Evolutionary conservation across 352 stramenopile genomes (phyloP), one percentile per base, ranked within the genome.

Genomic region (Sclerospora graminicola): DNA sequence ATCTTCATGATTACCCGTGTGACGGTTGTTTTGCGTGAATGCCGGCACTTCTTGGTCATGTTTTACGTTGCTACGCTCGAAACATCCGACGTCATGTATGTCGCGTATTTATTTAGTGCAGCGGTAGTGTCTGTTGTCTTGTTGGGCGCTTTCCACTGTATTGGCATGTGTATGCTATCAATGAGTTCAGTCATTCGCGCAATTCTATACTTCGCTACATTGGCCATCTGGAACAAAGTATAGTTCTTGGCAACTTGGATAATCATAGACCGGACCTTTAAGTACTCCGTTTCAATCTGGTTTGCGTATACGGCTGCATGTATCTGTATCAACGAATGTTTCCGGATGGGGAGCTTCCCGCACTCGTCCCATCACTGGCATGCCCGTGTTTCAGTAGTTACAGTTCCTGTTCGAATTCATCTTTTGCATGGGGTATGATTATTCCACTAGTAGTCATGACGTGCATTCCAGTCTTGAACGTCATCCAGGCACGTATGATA

Each of bases 401-500:
- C 59, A 70, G 33, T 88, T 88, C 60, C 54, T 88, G 6, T 88
- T 84, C 36, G 76, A 88, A 53, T 85, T 88, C 44, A 49, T 82
- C 13, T 84, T 85, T 34, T 79, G 69, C 49, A 58, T 53, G n/a
- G 16, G 55, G 50, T 20, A 63, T 85, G 66, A 64, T 85, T 31
- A 63, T 88, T 23, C 72, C 73, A 14, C 58, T 88, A 4, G 37
- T 88, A 4, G 37, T 88, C 1, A 61, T 88, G 60, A 84, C 72
- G 30, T 66, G 66, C 45, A 73, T 84, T 37, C 76, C 76, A 34
- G 85, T 88, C 43, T 54, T 88, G 37, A 85, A 85, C 48, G 42
- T 88, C 18, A 84, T 88, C 42, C 76, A 88, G 56, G 84, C 76
- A 36, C 71, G 76, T 47, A 88, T 88, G 76, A 88, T 88, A 72